Evolutionary conservation across 2,329 filamentous ascomycete genomes (phyloP).

Genomic region (Penicillium sp.): DNA sequence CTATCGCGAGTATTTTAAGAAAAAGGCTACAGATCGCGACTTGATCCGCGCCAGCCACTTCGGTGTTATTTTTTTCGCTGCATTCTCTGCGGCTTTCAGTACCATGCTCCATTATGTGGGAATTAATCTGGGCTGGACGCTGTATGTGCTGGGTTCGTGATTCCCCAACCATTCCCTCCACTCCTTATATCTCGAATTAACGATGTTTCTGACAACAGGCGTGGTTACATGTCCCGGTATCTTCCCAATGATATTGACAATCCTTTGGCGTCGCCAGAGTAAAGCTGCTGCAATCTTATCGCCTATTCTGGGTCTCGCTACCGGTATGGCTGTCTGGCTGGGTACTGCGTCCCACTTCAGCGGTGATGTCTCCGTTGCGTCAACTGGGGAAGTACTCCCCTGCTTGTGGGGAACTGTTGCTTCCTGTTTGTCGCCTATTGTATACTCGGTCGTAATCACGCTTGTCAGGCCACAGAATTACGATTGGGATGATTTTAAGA

Average conservation of each 20-base stretch:
- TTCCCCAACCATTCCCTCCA: neutral
- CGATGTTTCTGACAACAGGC: conserved; percentile 27
- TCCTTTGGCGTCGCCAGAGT: conserved; percentile 54
- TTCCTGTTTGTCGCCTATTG: conserved; percentile 54
- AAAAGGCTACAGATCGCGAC: conserved; percentile 47
- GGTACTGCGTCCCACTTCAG: conserved; percentile 48
- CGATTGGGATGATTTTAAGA: conserved; percentile 42
- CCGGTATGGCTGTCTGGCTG: conserved; percentile 55
- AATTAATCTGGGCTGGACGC: conserved; percentile 55
- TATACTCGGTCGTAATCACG: conserved; percentile 51
- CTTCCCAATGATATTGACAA: conserved; percentile 54
- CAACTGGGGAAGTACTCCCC: conserved; percentile 52
- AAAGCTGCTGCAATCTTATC: conserved; percentile 52
- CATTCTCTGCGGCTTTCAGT: conserved; percentile 54
- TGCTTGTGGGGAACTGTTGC: conserved; percentile 56
- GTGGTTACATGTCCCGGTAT: conserved; percentile 56
- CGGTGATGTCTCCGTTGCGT: conserved; percentile 49
- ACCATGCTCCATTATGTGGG: conserved; percentile 56
- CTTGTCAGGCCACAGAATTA: conserved; percentile 46
- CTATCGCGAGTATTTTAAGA: conserved; percentile 53
- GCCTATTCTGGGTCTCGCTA: conserved; percentile 52
- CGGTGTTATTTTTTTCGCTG: conserved; percentile 53
- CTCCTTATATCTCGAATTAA: neutral
- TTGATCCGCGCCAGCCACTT: conserved; percentile 55
- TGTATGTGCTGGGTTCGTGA: conserved; percentile 51